Evolutionary conservation across 192 early-diverging fungal species (phyloP).

Genomic region (Fimicolochytrium jonesii): DNA sequence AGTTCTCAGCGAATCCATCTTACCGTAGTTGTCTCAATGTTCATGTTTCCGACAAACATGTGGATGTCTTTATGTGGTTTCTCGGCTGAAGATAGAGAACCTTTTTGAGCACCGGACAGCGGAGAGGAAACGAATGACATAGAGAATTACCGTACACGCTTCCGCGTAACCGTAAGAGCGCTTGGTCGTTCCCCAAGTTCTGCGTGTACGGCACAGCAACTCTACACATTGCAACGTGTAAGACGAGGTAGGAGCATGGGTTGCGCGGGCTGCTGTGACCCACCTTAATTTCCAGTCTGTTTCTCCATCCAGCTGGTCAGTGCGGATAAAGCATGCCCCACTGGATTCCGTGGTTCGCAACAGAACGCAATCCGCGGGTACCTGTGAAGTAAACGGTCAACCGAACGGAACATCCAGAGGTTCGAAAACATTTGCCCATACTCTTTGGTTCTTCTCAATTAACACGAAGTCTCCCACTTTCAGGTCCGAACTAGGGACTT

Average conservation of each 20-base stretch:
- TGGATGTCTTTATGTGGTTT: conserved; percentile 93
- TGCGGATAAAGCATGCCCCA: conserved; percentile 92
- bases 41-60: conserved; percentile 77
- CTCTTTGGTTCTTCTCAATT: conserved; percentile 81
- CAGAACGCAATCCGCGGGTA: conserved; percentile 89
- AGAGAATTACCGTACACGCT: conserved; percentile 64
- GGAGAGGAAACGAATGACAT: background rate
- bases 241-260: too few species aligned
- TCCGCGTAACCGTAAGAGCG: conserved; percentile 60
- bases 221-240: too few species aligned
- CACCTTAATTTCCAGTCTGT: conserved; percentile 93
- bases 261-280: too few species aligned
- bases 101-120: background rate
- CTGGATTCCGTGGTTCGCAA: conserved; percentile 75
- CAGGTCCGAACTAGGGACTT: conserved; percentile 75
- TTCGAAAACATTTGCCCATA: conserved; percentile 14
- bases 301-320: conserved; percentile 96
- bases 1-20: background rate
- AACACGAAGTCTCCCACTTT: conserved; percentile 83
- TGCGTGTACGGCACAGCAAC: conserved; percentile 81
- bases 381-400: conserved; percentile 33
- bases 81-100: conserved; percentile 61
- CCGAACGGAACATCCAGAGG: background rate
- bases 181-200: conserved; percentile 55
- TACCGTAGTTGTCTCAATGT: conserved; percentile 13